Conservation (phyloP, 78 protist species). For the Monocercomonoides exilis region DNA sequence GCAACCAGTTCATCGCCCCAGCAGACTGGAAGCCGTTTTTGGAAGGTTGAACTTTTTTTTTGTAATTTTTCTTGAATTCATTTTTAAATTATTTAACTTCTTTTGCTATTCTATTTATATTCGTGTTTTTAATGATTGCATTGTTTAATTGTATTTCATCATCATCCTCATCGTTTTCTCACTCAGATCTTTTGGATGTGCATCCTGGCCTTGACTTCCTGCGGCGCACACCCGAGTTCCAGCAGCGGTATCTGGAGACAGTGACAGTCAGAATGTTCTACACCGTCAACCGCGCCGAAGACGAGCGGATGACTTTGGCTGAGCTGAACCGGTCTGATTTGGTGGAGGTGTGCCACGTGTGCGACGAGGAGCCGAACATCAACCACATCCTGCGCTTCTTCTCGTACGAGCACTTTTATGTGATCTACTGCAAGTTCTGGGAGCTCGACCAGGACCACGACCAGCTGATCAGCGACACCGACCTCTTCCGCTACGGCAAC, state of each 20-base stretch:
- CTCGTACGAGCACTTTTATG: constrained; percentile 87
- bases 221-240: constrained; percentile 63
- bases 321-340: constrained; percentile 42
- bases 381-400: constrained; percentile 66
- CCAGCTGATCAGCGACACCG: constrained; percentile 9
- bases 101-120: not conserved
- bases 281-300: constrained; percentile 30
- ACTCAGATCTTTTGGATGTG: not conserved
- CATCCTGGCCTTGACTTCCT: constrained; percentile 79
- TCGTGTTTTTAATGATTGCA: not conserved
- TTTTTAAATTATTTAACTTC: not conserved
- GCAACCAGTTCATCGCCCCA: not conserved
- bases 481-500: not conserved
- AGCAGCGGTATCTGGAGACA: constrained; percentile 45
- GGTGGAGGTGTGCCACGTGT: constrained; percentile 10
- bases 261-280: constrained; percentile 66
- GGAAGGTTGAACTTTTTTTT: no score
- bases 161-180: not conserved
- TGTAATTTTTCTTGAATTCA: not conserved
- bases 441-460: constrained; percentile 54
- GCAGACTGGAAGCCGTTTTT: not conserved
- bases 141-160: not conserved
- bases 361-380: constrained; percentile 60
- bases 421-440: constrained; percentile 86
- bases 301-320: constrained; percentile 34